Evolutionary conservation across 495 filamentous ascomycete species (phyloP), one percentile per base, ranked within the genome.

Genomic region (Podospora pseudopauciseta): DNA sequence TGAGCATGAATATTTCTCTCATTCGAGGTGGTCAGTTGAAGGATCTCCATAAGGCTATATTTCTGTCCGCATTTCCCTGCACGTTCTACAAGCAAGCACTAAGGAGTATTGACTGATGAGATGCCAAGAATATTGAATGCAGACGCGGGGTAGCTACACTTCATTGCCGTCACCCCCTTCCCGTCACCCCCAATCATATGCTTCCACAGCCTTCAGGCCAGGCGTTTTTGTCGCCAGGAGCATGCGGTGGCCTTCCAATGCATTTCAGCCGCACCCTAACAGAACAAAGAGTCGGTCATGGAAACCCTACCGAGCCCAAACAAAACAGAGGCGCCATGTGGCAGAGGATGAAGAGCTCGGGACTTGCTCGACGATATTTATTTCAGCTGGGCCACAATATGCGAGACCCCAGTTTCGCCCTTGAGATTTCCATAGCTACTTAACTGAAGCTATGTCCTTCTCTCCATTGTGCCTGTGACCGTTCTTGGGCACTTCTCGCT

Each of bases 111-210:
- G 39, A 18, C 13, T 49, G 39, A 11, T 49, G 39, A 49, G 39
- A 49, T 65, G 64, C 64, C 64, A 65, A 65, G 64, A 65, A 65
- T 65, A 65, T 65, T 65, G 64, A 61, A 20, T 61, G 23, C 59
- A 61, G 27, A 9, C 27, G 59, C 28, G 59, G 59, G 59, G 23
- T 61, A 58, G 26, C 63, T 64, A 49, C 39, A 49, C 39, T 16
- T 49, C 39, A 49, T 64, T 16, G 64, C n/a, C 60, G 28, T 28
- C 30, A 62, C 19, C 34, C 34, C 55, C 32, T 18, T 44, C 39
- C 39, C 39, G 15, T 11, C 13, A 49, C 13, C 13, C 39, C 39
- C 39, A 49, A 49, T 49, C 39, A 49, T 49, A 49, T 49, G 7
- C 26, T 15, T 28, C 59, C 23, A 32, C 59, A 49, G 3, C 26